These are phyloP conservation scores for Bipolaris gigantea DNA, from an alignment of 2,329 filamentous ascomycete species.

Conservation along the genomic window DNA sequence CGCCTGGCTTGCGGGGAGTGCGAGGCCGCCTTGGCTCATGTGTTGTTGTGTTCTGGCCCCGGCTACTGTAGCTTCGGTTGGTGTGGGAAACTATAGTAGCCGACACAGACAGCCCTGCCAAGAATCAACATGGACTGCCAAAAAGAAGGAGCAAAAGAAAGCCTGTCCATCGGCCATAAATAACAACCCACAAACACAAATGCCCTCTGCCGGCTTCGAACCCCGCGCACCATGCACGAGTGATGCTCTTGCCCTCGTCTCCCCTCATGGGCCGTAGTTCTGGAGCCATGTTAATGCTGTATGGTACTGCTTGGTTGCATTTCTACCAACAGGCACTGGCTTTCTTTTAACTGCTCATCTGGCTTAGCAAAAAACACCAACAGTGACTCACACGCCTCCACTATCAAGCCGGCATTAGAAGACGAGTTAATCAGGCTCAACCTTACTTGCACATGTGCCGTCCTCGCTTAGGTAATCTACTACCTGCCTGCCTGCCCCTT, in stretches of 20 bases:
- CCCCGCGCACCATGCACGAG: conserved; percentile 27
- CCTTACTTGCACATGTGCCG: not conserved
- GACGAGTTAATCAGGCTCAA: not conserved
- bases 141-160: not conserved
- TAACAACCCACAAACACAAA: no score
- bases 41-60: not conserved
- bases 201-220: not conserved
- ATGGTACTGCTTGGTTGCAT: not conserved
- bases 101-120: no score
- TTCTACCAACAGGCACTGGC: no score
- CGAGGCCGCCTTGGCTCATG: not conserved
- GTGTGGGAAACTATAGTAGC: no score
- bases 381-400: not conserved
- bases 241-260: conserved; percentile 38
- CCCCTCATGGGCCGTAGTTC: conserved; percentile 30
- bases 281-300: conserved; percentile 27
- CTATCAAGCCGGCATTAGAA: not conserved
- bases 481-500: not conserved
- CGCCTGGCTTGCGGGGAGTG: not conserved
- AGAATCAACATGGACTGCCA: not conserved
- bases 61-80: conserved; percentile 2
- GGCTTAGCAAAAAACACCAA: not conserved
- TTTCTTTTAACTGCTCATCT: not conserved
- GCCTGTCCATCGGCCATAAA: no score
- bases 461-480: no score